Percentiles rank a stretch among this genome's conserved stretches.
These are phyloP conservation scores for Eucalyptus viminalis DNA, from an alignment of 345 rosid species.

Conservation along the genomic window DNA sequence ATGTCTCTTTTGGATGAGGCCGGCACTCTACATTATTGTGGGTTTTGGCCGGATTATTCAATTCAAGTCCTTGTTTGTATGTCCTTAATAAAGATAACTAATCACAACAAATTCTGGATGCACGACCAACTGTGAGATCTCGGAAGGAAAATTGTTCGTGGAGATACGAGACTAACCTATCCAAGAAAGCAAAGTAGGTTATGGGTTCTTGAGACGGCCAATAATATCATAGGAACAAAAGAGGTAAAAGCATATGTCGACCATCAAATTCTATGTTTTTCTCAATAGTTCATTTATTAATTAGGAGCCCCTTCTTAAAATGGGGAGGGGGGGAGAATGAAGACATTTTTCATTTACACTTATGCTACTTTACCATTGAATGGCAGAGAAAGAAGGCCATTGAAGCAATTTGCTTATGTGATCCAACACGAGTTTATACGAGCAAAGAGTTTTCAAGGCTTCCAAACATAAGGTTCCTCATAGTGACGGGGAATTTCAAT, in stretches of 20 bases:
- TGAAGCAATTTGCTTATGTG: too few species aligned
- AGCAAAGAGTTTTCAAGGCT: too few species aligned
- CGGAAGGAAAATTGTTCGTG: not conserved
- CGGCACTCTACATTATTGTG: not conserved
- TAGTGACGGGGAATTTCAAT: fast-evolving
- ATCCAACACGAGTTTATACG: too few species aligned
- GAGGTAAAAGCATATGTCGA: not conserved
- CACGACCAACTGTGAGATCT: not conserved
- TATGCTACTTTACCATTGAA: too few species aligned
- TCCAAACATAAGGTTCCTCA: too few species aligned
- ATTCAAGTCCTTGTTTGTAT: not conserved
- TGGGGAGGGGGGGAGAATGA: not conserved
- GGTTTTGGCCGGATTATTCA: not conserved
- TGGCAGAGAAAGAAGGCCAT: too few species aligned
- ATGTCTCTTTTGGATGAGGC: too few species aligned
- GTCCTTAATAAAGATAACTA: not conserved
- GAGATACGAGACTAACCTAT: not conserved
- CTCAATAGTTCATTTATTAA: too few species aligned
- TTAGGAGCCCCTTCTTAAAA: not conserved
- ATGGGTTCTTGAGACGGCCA: not conserved
- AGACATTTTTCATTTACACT: too few species aligned
- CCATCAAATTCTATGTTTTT: too few species aligned
- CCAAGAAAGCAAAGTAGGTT: not conserved
- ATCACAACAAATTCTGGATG: not conserved
- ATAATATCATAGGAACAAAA: not conserved